Evolutionary conservation across 768 basidiomycete genomes (phyloP).

Genomic region (Amanita exitialis): DNA sequence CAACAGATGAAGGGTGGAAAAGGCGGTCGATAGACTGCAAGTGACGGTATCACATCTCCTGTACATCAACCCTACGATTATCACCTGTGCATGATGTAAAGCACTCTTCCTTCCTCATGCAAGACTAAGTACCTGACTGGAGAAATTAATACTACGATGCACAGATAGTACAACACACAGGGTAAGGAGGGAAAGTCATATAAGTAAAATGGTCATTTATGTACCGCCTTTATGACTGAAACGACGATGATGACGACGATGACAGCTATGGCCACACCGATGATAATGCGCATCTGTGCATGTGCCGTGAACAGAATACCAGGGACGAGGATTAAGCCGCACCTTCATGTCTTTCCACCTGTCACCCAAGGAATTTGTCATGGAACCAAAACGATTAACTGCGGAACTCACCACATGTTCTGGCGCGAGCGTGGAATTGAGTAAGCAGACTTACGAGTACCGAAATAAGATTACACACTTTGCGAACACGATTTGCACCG

Average conservation of each 20-base stretch:
- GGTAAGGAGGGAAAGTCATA: background rate
- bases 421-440: slow-evolving; percentile 16
- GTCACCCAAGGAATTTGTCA: background rate
- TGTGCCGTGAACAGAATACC: background rate
- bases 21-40: slow-evolving; percentile 42
- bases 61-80: background rate
- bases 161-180: slow-evolving; percentile 8
- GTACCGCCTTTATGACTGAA: slow-evolving; percentile 77
- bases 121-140: background rate
- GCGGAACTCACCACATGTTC: slow-evolving; percentile 71
- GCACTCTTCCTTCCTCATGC: background rate
- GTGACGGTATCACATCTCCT: background rate
- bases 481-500: slow-evolving; percentile 95
- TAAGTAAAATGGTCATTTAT: background rate
- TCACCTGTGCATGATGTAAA: background rate
- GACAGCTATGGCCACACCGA: slow-evolving; percentile 79
- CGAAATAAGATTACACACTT: slow-evolving; percentile 42
- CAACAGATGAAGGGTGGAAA: slow-evolving; percentile 94
- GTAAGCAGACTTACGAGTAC: slow-evolving; percentile 5
- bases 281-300: slow-evolving; percentile 89
- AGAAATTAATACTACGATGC: slow-evolving; percentile 13
- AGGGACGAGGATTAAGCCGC: slow-evolving; percentile 13
- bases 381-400: slow-evolving; percentile 3
- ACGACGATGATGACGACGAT: slow-evolving; percentile 96
- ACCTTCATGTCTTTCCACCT: slow-evolving; percentile 99